A percentile compares a stretch with the other conserved stretches of the same genome.
Conservation (phyloP, 1,284 basidiomycete species). For the Moesziomyces parantarcticus region DNA sequence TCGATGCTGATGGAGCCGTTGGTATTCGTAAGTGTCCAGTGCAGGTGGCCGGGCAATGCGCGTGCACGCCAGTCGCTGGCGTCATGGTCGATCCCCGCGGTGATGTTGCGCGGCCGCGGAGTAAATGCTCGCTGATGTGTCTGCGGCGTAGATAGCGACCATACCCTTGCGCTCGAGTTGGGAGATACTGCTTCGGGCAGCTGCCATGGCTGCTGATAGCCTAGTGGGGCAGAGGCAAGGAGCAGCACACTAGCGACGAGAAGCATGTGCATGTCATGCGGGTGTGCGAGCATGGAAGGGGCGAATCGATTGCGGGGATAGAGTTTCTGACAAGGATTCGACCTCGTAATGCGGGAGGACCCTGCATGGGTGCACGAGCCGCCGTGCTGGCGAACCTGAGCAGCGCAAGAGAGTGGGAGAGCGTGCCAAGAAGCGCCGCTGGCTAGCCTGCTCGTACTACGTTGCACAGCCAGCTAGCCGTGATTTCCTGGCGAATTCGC, state of each 20-base stretch:
- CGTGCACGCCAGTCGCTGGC: not conserved
- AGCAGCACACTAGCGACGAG: conserved; percentile 3
- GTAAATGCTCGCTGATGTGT: conserved; percentile 32
- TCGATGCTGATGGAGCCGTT: conserved; percentile 74
- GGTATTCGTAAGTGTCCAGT: conserved; percentile 73
- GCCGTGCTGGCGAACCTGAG: too few species aligned
- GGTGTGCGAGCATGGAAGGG: not conserved
- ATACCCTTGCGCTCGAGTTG: conserved; percentile 1
- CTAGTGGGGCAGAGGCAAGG: not conserved
- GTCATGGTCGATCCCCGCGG: not conserved
- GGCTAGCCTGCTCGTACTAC: not conserved
- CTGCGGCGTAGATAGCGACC: conserved; percentile 13
- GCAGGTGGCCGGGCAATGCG: conserved; percentile 4
- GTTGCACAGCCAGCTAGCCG: not conserved
- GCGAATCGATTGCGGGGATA: not conserved
- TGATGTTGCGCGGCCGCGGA: not conserved
- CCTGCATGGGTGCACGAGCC: not conserved
- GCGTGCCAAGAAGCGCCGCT: too few species aligned
- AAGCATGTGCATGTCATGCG: conserved; percentile 10
- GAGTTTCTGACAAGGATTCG: not conserved
- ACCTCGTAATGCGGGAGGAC: conserved; percentile 6
- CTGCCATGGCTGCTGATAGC: conserved; percentile 16
- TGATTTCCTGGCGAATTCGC: conserved; percentile 7
- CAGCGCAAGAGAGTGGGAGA: too few species aligned
- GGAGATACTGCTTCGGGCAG: not conserved